Evolutionary conservation across 306 rosid species (phyloP).

Genomic region (Quercus parvula): DNA sequence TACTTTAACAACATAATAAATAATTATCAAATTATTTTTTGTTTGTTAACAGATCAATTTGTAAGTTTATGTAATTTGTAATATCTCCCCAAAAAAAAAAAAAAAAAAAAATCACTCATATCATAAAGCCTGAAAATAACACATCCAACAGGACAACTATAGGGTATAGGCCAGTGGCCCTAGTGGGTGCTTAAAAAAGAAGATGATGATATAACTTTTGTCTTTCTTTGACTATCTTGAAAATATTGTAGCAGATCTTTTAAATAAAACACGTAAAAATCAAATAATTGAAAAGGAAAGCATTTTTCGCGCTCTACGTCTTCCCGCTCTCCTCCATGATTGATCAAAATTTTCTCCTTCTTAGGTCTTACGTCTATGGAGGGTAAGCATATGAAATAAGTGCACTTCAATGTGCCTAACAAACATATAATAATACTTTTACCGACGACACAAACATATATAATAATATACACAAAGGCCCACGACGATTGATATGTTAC

Average conservation of each 20-base stretch:
- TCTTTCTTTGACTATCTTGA: slow-evolving; percentile 13
- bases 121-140: background rate
- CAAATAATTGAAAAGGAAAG: too few relatives aligned
- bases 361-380: background rate
- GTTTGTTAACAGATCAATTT: too few relatives aligned
- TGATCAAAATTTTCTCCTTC: slow-evolving; percentile 5
- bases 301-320: too few relatives aligned
- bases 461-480: background rate
- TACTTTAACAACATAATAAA: too few relatives aligned
- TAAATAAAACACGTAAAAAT: too few relatives aligned
- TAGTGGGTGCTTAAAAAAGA: slow-evolving; percentile 11
- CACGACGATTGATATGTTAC: background rate
- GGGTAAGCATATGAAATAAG: background rate
- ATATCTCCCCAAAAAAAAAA: too few relatives aligned
- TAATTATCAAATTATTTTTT: too few relatives aligned
- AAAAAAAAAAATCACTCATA: background rate
- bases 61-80: too few relatives aligned
- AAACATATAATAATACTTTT: too few relatives aligned
- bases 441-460: too few relatives aligned
- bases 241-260: background rate
- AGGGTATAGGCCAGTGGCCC: background rate
- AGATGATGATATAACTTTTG: background rate
- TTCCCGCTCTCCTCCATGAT: background rate
- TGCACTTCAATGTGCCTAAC: background rate
- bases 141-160: background rate